Evolutionary conservation across 176 grass and related monocot genomes (phyloP).

Genomic region (Zea luxurians): DNA sequence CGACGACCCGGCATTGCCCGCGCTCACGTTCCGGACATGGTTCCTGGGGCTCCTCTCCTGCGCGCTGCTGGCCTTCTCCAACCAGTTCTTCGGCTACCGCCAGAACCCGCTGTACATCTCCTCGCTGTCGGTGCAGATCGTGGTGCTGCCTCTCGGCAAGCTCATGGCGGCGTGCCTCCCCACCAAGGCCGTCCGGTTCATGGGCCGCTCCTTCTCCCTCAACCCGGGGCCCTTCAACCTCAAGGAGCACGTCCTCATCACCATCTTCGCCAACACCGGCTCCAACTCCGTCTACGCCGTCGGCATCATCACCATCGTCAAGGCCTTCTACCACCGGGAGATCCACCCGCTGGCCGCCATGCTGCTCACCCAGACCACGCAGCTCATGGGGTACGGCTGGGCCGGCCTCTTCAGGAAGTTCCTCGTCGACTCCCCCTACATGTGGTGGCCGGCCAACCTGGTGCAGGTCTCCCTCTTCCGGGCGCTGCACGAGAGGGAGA

Average conservation of each 20-base stretch:
- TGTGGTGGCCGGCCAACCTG: conserved; percentile 87
- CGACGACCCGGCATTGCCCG: conserved; percentile 65
- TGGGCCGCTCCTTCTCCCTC: conserved; percentile 64
- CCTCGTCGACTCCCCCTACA: conserved; percentile 84
- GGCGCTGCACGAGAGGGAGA: conserved; percentile 77
- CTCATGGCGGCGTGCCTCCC: conserved; percentile 73
- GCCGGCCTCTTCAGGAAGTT: conserved; percentile 76
- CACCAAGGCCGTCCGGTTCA: conserved; percentile 28
- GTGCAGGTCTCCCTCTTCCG: conserved; percentile 82
- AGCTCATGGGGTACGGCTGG: conserved; percentile 88
- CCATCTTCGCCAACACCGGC: conserved; percentile 71
- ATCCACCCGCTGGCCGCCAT: conserved; percentile 67
- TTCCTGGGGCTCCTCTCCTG: conserved; percentile 61
- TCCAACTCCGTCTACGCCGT: conserved; percentile 76
- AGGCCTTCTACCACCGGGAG: conserved; percentile 68
- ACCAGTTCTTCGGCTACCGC: conserved; percentile 91
- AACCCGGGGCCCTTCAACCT: conserved; percentile 88
- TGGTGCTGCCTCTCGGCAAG: conserved; percentile 63
- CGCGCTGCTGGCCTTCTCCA: conserved; percentile 69
- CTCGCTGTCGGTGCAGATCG: conserved; percentile 70
- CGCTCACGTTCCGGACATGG: conserved; percentile 76
- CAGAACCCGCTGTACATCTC: conserved; percentile 68
- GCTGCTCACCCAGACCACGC: conserved; percentile 70
- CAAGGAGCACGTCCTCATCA: conserved; percentile 90
- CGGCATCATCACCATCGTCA: conserved; percentile 79